phyloP scores from a whole-genome alignment of 2,329 filamentous ascomycete genomes.

The Exophiala sp. region DNA sequence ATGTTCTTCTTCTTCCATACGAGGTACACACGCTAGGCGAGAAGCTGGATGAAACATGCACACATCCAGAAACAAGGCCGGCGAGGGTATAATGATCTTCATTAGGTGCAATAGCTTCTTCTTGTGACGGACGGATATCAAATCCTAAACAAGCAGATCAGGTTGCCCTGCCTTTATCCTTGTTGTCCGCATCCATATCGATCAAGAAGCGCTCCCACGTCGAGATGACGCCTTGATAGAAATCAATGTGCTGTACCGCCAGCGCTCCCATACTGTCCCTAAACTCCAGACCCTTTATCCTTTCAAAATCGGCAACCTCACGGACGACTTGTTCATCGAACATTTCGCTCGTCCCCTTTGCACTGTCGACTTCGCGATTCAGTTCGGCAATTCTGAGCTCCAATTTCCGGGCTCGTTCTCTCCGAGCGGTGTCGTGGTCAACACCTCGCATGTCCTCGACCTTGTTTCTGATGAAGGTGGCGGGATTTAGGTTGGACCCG shows the following conservation, averaged over 20 bases:
- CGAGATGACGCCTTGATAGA: slow-evolving; percentile 74
- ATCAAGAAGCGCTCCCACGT: slow-evolving; percentile 88
- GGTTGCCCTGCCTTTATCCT: slow-evolving; percentile 23
- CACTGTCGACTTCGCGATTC: slow-evolving; percentile 81
- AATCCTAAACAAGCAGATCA: neutral
- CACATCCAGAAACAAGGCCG: too few species aligned
- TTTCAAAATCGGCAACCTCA: slow-evolving; percentile 90
- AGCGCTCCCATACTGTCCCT: slow-evolving; percentile 78
- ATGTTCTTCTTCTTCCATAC: too few species aligned
- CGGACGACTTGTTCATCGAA: slow-evolving; percentile 96
- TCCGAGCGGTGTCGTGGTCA: slow-evolving; percentile 86
- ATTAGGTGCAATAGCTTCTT: too few species aligned
- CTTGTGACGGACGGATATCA: too few species aligned
- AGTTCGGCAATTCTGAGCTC: slow-evolving; percentile 91
- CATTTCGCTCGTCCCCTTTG: slow-evolving; percentile 80
- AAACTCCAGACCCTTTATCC: slow-evolving; percentile 93
- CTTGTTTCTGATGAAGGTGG: slow-evolving; percentile 85
- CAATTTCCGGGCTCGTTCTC: slow-evolving; percentile 82
- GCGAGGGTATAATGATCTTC: too few species aligned
- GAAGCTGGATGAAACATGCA: too few species aligned
- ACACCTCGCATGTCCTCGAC: slow-evolving; percentile 96
- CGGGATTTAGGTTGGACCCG: slow-evolving; percentile 61
- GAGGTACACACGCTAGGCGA: too few species aligned
- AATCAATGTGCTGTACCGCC: slow-evolving; percentile 79
- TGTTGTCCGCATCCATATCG: slow-evolving; percentile 71